phyloP scores from a whole-genome alignment of 192 early-diverging fungal species.

The Backusella macrospora region DNA sequence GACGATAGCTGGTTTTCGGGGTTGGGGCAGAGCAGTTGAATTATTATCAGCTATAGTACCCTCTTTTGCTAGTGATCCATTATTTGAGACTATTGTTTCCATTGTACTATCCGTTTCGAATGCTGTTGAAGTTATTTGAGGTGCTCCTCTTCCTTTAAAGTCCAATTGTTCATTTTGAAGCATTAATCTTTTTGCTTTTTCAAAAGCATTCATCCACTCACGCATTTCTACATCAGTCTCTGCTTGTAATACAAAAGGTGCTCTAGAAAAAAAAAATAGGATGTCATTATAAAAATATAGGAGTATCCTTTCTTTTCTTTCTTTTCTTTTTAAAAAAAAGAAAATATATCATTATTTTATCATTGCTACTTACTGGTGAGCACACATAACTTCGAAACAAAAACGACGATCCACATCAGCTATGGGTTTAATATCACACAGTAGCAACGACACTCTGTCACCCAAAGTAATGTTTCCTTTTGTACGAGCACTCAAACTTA shows the following conservation, averaged over 20 bases:
- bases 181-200: slow-evolving; percentile 55
- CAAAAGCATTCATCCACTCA: slow-evolving; percentile 65
- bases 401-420: slow-evolving; percentile 64
- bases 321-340: neutral
- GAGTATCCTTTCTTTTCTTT: neutral
- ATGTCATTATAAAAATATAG: neutral
- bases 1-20: slow-evolving; percentile 2
- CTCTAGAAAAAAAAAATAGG: slow-evolving; percentile 18
- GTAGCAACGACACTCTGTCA: slow-evolving; percentile 62
- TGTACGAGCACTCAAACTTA: slow-evolving; percentile 30
- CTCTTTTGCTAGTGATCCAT: neutral
- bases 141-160: neutral
- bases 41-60: neutral
- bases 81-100: neutral
- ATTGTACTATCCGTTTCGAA: neutral
- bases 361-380: slow-evolving; percentile 59
- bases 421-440: slow-evolving; percentile 62
- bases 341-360: neutral
- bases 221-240: slow-evolving; percentile 71
- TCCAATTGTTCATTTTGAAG: slow-evolving; percentile 27
- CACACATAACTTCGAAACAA: slow-evolving; percentile 71
- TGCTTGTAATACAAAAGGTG: slow-evolving; percentile 58
- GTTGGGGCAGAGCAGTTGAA: neutral
- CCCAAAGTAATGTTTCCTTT: slow-evolving; percentile 39
- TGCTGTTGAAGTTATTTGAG: neutral